These are phyloP conservation scores for Pseudohalonectria lignicola DNA, from an alignment of 2,329 filamentous ascomycete species.

Conservation along the genomic window DNA sequence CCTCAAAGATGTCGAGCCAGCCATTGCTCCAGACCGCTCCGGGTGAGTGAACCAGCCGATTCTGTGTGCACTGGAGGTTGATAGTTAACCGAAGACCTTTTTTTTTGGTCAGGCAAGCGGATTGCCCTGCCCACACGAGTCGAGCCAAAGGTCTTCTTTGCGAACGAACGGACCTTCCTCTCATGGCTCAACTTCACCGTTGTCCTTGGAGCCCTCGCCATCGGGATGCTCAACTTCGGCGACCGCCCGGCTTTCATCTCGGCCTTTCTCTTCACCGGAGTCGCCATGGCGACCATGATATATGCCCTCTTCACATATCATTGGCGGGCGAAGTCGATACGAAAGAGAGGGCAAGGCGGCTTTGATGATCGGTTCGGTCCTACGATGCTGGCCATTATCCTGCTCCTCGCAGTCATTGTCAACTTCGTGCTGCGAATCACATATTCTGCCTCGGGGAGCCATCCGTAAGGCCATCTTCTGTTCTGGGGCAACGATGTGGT, in stretches of 20 bases:
- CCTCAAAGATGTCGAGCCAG: constrained; percentile 92
- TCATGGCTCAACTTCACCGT: constrained; percentile 99
- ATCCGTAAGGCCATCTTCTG: neutral
- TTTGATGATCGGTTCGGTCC: constrained; percentile 96
- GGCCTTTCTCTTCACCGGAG: constrained; percentile 84
- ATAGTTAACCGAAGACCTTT: too few species aligned
- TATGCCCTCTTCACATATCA: constrained; percentile 95
- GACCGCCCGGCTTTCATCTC: constrained; percentile 90
- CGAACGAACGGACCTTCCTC: constrained; percentile 97
- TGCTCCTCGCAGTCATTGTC: constrained; percentile 82
- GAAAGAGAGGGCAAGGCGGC: constrained; percentile 81
- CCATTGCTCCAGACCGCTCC: constrained; percentile 90
- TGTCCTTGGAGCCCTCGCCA: constrained; percentile 89
- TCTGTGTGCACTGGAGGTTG: too few species aligned
- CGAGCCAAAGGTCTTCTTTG: constrained; percentile 99
- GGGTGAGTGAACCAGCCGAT: constrained; percentile 43
- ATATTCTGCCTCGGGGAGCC: constrained; percentile 22
- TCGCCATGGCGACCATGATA: constrained; percentile 89
- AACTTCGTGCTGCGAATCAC: constrained; percentile 82
- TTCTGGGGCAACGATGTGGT: too few species aligned
- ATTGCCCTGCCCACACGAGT: constrained; percentile 96
- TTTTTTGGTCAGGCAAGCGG: constrained; percentile 96
- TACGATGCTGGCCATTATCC: constrained; percentile 75
- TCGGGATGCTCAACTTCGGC: constrained; percentile 97
- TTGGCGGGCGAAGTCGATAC: constrained; percentile 89